Evolutionary conservation across 1,139 yeast genomes (phyloP), one percentile per base, ranked within the genome.

Genomic region (Yamadazyma taylorii): DNA sequence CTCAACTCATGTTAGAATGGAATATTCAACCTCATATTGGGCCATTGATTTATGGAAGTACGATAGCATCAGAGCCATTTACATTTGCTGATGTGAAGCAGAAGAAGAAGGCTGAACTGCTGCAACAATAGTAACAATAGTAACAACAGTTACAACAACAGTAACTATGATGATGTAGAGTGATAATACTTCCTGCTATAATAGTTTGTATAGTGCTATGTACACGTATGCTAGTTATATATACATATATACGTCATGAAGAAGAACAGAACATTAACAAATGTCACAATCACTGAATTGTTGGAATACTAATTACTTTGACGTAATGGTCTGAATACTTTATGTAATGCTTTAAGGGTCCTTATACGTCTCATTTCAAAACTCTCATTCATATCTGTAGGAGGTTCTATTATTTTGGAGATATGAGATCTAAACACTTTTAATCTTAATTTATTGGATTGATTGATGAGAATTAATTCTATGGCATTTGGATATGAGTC

Each of bases 1-100:
- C 95, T 8, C 70, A 69, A 4, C 69, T 90, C 38, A 78, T 72
- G 46, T 69, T 92, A 39, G 92, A 87, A 47, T 92, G 96, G 94
- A 90, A 90, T 58, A 73, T 90, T 36, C 97, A 92, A 65, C 98
- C 98, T 3, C 75, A 81, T 59, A 78, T 90, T 8, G 98, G 98
- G 5, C 81, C 89, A 3, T 66, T 92, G 47, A 56, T 80, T 0
- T 85, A 66, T 59, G 97, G 96, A 3, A 73, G 75, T 40, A 72
- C 88, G 4, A 58, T 39, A 13, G 51, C 58, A 1, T 39, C 45
- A 3, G 50, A 52, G 3, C 46, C 52, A 8, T 65, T 68, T 43
- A 52, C 47, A 17, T 68, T 65, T 55, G 67, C 62, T 4, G 50
- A 48, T 14, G 38, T 46, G 16, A 45, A 50, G 39, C 46, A 48